Conservation (phyloP, 306 rosid species). For the Leucaena leucocephala region DNA sequence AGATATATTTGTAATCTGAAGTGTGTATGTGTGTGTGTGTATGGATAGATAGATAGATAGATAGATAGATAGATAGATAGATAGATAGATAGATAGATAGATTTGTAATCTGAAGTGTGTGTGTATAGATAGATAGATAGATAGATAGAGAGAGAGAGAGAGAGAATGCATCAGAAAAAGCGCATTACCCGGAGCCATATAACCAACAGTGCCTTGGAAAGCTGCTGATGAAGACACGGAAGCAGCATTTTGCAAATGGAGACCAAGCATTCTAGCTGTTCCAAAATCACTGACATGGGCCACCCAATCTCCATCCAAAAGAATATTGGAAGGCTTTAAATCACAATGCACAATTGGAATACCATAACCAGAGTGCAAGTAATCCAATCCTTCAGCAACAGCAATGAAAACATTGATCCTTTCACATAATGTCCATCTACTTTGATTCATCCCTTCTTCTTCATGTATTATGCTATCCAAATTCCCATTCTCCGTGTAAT, state of each 20-base stretch:
- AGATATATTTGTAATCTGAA: not conserved
- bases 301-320: slow-evolving; percentile 72
- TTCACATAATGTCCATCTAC: slow-evolving; percentile 65
- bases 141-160: not conserved
- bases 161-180: not conserved
- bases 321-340: slow-evolving; percentile 86
- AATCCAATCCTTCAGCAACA: slow-evolving; percentile 76
- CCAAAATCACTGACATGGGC: slow-evolving; percentile 96
- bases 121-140: too few species aligned
- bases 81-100: not conserved
- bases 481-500: slow-evolving; percentile 80
- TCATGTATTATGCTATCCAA: slow-evolving; percentile 72
- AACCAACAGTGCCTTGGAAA: slow-evolving; percentile 83
- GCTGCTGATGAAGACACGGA: slow-evolving; percentile 64
- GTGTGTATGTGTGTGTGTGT: too few species aligned
- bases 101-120: too few species aligned
- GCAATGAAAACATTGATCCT: slow-evolving; percentile 58
- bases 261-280: slow-evolving; percentile 82
- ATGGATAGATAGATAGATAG: too few species aligned
- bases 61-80: not conserved
- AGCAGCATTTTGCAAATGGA: slow-evolving; percentile 63
- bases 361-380: slow-evolving; percentile 76
- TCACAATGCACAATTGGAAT: slow-evolving; percentile 85
- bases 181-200: slow-evolving; percentile 81
- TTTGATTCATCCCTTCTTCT: slow-evolving; percentile 38